Evolutionary conservation across 768 basidiomycete genomes (phyloP).

Genomic region (Cyathus striatus): DNA sequence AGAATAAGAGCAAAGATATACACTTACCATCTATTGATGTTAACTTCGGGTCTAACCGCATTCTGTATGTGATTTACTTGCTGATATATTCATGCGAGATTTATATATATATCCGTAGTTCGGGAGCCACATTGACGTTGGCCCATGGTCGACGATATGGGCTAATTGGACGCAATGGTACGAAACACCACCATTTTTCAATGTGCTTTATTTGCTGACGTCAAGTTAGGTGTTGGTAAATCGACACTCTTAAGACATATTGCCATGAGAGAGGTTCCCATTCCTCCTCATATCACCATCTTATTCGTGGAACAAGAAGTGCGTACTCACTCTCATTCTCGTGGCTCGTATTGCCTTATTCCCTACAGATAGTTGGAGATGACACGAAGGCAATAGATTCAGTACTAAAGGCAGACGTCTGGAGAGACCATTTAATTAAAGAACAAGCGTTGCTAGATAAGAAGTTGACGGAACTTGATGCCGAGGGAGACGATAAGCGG

Average conservation of each 20-base stretch:
- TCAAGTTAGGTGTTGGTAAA: conserved; percentile 78
- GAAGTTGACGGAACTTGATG: conserved; percentile 66
- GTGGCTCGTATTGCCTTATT: background rate
- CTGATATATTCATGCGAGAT: background rate
- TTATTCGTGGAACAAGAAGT: conserved; percentile 99
- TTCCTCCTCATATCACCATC: conserved; percentile 93
- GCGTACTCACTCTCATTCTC: conserved; percentile 7
- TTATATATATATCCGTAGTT: conserved; percentile 32
- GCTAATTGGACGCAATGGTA: conserved; percentile 84
- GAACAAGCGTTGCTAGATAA: conserved; percentile 79
- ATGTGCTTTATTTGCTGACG: background rate
- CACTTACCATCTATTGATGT: conserved; percentile 95
- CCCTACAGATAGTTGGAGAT: conserved; percentile 77
- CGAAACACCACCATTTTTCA: conserved; percentile 5
- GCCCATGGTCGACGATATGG: conserved; percentile 90
- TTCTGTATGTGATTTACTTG: conserved; percentile 64
- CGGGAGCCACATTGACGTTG: conserved; percentile 81
- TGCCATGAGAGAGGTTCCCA: conserved; percentile 89
- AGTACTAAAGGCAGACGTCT: conserved; percentile 99
- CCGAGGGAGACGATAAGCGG: conserved; percentile 70
- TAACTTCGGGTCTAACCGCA: conserved; percentile 91
- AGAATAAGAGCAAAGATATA: conserved; percentile 97
- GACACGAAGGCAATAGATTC: conserved; percentile 90
- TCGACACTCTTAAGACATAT: conserved; percentile 93
- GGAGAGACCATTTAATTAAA: conserved; percentile 87